A percentile compares a stretch with the other conserved stretches of the same genome.
Conservation (phyloP, 768 basidiomycete species). For the Crepidotus variabilis region DNA sequence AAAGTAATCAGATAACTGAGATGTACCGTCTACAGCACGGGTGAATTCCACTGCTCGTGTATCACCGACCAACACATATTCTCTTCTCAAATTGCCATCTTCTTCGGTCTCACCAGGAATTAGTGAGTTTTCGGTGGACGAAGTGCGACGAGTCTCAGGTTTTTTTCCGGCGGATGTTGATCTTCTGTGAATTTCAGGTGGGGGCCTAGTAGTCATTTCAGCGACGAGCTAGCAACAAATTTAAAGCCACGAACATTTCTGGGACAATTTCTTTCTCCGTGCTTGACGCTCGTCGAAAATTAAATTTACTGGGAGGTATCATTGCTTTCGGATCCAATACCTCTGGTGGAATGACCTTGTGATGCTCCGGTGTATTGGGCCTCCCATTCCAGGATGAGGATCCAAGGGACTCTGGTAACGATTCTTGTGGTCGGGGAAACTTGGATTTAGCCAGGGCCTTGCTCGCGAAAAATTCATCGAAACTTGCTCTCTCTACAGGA, state of each 20-base stretch:
- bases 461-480: slow-evolving; percentile 90
- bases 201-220: slow-evolving; percentile 6
- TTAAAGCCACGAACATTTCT: not conserved
- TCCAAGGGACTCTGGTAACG: slow-evolving; percentile 25
- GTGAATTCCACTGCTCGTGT: slow-evolving; percentile 89
- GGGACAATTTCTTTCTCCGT: slow-evolving; percentile 19
- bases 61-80: slow-evolving; percentile 95
- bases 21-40: slow-evolving; percentile 82
- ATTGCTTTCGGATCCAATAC: slow-evolving; percentile 76
- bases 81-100: slow-evolving; percentile 72
- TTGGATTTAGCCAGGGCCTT: slow-evolving; percentile 73
- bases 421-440: slow-evolving; percentile 56
- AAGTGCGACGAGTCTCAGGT: slow-evolving; percentile 24
- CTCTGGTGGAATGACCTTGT: slow-evolving; percentile 72
- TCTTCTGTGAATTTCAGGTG: not conserved
- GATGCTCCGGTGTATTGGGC: slow-evolving; percentile 62
- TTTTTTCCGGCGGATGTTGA: slow-evolving; percentile 10
- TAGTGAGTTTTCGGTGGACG: slow-evolving; percentile 56
- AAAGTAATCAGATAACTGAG: not conserved
- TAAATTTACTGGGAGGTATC: slow-evolving; percentile 80
- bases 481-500: slow-evolving; percentile 81
- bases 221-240: not conserved
- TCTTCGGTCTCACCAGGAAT: slow-evolving; percentile 86
- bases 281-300: slow-evolving; percentile 48
- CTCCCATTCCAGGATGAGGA: slow-evolving; percentile 31